Evolutionary conservation across 164 flowering plant genomes (phyloP).

Genomic region (Stephania yunnanensis): DNA sequence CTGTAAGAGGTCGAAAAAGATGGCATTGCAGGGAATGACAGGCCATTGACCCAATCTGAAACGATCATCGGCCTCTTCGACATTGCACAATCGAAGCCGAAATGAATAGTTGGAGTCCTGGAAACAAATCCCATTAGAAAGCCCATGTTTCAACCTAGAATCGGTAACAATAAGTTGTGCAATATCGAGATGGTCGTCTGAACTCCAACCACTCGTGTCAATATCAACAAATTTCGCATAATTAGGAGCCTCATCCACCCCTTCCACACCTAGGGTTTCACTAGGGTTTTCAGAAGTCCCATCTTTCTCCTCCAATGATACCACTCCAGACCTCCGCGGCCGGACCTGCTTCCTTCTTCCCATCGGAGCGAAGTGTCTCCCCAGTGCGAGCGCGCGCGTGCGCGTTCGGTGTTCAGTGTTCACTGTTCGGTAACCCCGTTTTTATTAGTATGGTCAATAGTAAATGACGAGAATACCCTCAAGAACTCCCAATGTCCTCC

Average conservation of each 20-base stretch:
- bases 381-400: no score
- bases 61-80: slow-evolving; percentile 30
- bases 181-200: slow-evolving; percentile 56
- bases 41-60: slow-evolving; percentile 81
- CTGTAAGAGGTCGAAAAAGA: slow-evolving; percentile 46
- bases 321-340: slow-evolving; percentile 49
- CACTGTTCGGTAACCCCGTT: no score
- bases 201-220: slow-evolving; percentile 33
- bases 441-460: no score
- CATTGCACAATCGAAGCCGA: slow-evolving; percentile 46
- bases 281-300: slow-evolving; percentile 8
- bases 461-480: no score
- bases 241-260: slow-evolving; percentile 10
- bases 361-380: slow-evolving; percentile 16
- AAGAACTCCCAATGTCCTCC: no score
- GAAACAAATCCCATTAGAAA: slow-evolving; percentile 29
- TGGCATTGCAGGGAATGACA: slow-evolving; percentile 34
- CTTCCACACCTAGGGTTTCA: background rate
- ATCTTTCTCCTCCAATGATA: slow-evolving; percentile 19
- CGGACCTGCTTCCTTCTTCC: slow-evolving; percentile 63
- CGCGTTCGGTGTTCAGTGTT: no score
- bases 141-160: slow-evolving; percentile 32
- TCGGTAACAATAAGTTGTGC: slow-evolving; percentile 59
- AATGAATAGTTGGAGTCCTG: slow-evolving; percentile 28
- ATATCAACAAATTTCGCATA: slow-evolving; percentile 37